phyloP scores from a whole-genome alignment of 2,329 filamentous ascomycete species.

The Sarocladiaceae sp. region DNA sequence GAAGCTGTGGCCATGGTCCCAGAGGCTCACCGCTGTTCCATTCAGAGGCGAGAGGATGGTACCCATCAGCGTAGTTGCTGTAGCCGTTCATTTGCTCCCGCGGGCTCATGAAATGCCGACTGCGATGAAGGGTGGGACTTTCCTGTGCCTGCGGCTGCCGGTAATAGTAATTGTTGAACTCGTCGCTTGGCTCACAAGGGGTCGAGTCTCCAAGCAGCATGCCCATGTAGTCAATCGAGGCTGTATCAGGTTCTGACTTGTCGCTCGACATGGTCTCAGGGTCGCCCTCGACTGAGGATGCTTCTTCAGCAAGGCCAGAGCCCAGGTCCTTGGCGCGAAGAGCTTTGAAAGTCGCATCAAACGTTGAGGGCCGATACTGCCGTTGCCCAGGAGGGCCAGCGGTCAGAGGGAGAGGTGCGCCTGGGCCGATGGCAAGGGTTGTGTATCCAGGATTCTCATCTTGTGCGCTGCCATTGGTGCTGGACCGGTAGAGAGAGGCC shows the following conservation, averaged over 20 bases:
- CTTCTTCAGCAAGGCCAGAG: background rate
- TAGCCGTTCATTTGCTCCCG: too few relatives aligned
- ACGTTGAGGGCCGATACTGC: slow-evolving; percentile 38
- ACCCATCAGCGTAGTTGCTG: too few relatives aligned
- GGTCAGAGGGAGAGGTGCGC: slow-evolving; percentile 44
- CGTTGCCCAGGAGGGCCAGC: slow-evolving; percentile 50
- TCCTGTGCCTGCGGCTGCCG: background rate
- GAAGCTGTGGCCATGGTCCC: too few relatives aligned
- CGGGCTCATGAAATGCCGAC: too few relatives aligned
- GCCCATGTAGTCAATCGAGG: background rate
- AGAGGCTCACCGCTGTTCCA: too few relatives aligned
- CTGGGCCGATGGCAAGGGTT: slow-evolving; percentile 27
- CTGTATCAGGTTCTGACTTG: background rate
- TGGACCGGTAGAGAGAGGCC: slow-evolving; percentile 7
- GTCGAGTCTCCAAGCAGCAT: background rate
- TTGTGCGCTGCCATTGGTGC: slow-evolving; percentile 13
- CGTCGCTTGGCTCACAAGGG: background rate
- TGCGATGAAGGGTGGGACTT: background rate
- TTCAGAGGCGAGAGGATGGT: too few relatives aligned
- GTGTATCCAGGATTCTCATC: slow-evolving; percentile 13
- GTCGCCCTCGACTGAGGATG: background rate
- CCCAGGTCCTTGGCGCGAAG: slow-evolving; percentile 9
- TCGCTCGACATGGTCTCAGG: background rate
- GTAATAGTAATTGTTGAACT: background rate
- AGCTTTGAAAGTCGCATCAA: slow-evolving; percentile 32